Base-by-base conservation (phyloP, 345 rosid species). In the Laguncularia racemosa region DNA sequence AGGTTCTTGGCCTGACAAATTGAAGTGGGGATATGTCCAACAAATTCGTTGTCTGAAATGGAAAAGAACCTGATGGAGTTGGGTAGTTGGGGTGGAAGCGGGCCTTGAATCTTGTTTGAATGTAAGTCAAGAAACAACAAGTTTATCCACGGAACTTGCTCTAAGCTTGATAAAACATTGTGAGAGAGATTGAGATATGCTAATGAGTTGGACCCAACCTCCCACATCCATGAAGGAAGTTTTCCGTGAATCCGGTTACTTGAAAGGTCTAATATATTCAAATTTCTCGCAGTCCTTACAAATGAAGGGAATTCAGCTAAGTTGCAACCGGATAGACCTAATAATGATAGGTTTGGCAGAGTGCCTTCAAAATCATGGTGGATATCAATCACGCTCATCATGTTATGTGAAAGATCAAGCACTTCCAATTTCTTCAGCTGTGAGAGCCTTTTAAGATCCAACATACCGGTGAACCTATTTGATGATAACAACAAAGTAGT, bases 401-500 rank as follows among this genome's bases (percentile, higher is more conserved):
- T 17, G 46, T 18, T 55, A 15, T 55, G 20, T 4, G 77, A 65
- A 57, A 73, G 71, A 47, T 65, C 48, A 1, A 65, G 64, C 14
- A 0, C n/a, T 12, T 0, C 2, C 1, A 73, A 60, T 14, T 50
- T 58, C 49, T 4, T 49, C 17, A 73, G 57, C 56, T 18, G 57
- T 14, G 57, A 26, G 18, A 73, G 58, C 71, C 49, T 48, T 19
- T 26, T 26, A 13, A 19, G 61, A 26, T 73, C 57, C 1, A 71
- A 23, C 38, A 14, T 15, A 6, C 73, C 59, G 44, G 51, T 69
- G 16, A 73, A 55, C 1, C 58, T 68, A 55, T 73, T 73, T 1
- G 62, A 69, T 1, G 65, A 46, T 13, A 69, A 44, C 16, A 46
- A 10, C 20, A 73, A 40, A 33, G 15, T 1, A 11, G 48, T 28